Percentiles rank a stretch among this genome's conserved stretches.
Evolutionary conservation across 148 eudicot species (phyloP).

Genomic region (Heliamphora exappendiculata): DNA sequence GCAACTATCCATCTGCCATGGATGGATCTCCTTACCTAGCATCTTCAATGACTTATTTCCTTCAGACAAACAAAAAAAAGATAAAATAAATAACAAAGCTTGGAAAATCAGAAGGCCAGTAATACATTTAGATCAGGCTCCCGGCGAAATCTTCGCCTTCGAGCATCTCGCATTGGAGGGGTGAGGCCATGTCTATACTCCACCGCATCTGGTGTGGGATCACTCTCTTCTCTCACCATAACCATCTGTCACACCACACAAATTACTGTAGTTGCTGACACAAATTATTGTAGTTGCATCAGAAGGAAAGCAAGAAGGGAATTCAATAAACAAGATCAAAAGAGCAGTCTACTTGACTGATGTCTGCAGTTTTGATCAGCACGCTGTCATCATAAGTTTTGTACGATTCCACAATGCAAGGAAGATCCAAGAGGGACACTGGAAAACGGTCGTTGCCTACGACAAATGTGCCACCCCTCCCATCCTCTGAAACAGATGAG

Average conservation of each 20-base stretch:
- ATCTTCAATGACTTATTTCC: not conserved
- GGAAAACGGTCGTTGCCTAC: slow-evolving; percentile 74
- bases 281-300: not conserved
- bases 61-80: not conserved
- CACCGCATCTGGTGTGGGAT: slow-evolving; percentile 65
- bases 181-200: slow-evolving; percentile 92
- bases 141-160: slow-evolving; percentile 87
- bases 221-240: slow-evolving; percentile 74
- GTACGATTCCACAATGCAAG: slow-evolving; percentile 77
- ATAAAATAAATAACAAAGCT: not conserved
- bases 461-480: slow-evolving; percentile 69
- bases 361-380: slow-evolving; percentile 86
- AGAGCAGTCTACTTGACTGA: slow-evolving; percentile 66
- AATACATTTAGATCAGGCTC: slow-evolving; percentile 88
- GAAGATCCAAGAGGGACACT: slow-evolving; percentile 85
- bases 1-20: not conserved
- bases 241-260: slow-evolving; percentile 59
- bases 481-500: slow-evolving; percentile 62
- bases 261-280: not conserved
- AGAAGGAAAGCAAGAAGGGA: slow-evolving; percentile 1
- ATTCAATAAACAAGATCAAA: not conserved
- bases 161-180: slow-evolving; percentile 95
- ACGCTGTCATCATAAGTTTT: slow-evolving; percentile 87
- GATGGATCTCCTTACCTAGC: not conserved
- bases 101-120: not conserved